These are phyloP conservation scores for Penicillium verhagenii DNA, from an alignment of 495 filamentous ascomycete genomes.

Conservation along the genomic window DNA sequence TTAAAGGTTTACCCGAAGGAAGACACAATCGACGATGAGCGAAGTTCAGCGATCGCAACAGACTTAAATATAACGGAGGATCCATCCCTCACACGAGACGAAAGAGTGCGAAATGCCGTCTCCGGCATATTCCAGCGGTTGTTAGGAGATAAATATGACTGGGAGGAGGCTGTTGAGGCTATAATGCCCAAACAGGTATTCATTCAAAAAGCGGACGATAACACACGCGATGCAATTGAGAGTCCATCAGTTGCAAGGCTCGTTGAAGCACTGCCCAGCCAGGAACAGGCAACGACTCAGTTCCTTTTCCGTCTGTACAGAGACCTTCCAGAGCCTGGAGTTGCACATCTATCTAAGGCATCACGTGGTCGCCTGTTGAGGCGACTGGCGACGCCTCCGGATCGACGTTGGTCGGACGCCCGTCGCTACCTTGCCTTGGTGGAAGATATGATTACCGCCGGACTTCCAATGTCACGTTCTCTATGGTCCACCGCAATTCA, in stretches of 20 bases:
- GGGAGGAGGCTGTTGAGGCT: conserved; percentile 15
- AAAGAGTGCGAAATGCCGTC: conserved; percentile 14
- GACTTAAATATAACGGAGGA: background rate
- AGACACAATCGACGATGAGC: too few relatives aligned
- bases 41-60: background rate
- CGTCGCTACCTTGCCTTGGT: conserved; percentile 79
- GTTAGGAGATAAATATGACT: conserved; percentile 17
- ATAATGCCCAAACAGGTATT: conserved; percentile 10
- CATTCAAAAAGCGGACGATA: conserved; percentile 6
- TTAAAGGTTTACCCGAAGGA: background rate
- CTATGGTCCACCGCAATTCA: conserved; percentile 86
- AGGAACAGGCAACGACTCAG: conserved; percentile 44
- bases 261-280: conserved; percentile 38
- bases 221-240: conserved; percentile 20
- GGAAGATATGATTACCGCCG: conserved; percentile 71
- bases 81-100: conserved; percentile 8
- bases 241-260: conserved; percentile 41
- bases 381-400: conserved; percentile 55
- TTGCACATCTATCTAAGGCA: conserved; percentile 58
- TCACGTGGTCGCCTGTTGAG: conserved; percentile 65
- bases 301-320: conserved; percentile 61
- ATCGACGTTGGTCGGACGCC: conserved; percentile 44
- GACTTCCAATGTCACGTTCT: conserved; percentile 57
- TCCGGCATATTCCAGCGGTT: conserved; percentile 13
- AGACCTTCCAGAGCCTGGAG: conserved; percentile 60